phyloP scores from a whole-genome alignment of 441 rosid species.

The Corymbia calophylla region DNA sequence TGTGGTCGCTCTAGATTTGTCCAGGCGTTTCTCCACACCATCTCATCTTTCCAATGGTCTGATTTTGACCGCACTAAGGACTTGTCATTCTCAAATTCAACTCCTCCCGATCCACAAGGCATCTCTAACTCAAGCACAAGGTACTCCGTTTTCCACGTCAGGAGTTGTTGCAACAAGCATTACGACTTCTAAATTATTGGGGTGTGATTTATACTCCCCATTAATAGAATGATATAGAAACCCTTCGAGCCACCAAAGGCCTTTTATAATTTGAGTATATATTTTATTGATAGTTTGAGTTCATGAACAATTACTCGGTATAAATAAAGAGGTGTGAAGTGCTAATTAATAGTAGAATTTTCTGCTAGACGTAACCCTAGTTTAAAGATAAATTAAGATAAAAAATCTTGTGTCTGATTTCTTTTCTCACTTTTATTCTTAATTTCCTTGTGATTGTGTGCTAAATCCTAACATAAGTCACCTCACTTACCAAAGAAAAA shows the following conservation, averaged over 20 bases:
- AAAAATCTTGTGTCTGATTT: too few relatives aligned
- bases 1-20: neutral
- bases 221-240: rapidly evolving
- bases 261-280: too few relatives aligned
- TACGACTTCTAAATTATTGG: rapidly evolving
- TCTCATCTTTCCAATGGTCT: neutral
- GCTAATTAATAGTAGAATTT: too few relatives aligned
- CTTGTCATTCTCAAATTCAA: neutral
- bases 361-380: rapidly evolving
- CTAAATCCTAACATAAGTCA: neutral
- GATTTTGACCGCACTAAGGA: neutral
- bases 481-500: neutral
- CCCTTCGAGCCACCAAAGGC: neutral
- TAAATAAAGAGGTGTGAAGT: neutral
- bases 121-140: neutral
- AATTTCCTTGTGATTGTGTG: neutral
- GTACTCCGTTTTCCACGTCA: neutral
- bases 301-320: too few relatives aligned
- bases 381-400: too few relatives aligned
- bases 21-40: neutral
- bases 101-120: rapidly evolving
- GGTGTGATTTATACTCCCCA: neutral
- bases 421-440: too few relatives aligned
- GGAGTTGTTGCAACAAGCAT: neutral
- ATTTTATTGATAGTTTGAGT: too few relatives aligned